These are phyloP conservation scores for Proteromonas lacertae DNA, from an alignment of 352 stramenopile genomes.

Conservation along the genomic window DNA sequence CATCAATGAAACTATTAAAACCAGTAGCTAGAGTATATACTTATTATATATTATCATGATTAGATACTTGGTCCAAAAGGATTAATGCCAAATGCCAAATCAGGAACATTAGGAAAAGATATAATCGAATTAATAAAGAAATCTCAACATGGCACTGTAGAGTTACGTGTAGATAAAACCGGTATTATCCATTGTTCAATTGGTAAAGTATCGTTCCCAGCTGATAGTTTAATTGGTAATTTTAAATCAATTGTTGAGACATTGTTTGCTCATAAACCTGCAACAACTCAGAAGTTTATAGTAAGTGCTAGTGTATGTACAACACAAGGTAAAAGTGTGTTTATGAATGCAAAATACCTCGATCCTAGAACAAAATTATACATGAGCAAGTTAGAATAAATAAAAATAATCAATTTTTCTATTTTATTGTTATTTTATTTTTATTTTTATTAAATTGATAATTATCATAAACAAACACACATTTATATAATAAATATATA, in stretches of 20 bases:
- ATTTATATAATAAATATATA: too few relatives aligned
- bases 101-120: conserved; percentile 1
- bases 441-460: too few relatives aligned
- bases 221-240: conserved; percentile 1
- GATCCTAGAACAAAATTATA: too few relatives aligned
- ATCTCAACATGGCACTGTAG: conserved; percentile 3
- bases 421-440: too few relatives aligned
- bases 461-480: too few relatives aligned
- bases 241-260: conserved; percentile 1
- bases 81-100: conserved; percentile 3
- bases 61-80: conserved; percentile 2
- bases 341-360: too few relatives aligned
- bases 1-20: too few relatives aligned
- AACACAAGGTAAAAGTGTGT: too few relatives aligned
- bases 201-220: conserved; percentile 2
- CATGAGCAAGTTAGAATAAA: too few relatives aligned
- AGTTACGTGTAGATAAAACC: conserved; percentile 3
- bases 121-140: conserved; percentile 3
- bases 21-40: too few relatives aligned
- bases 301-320: too few relatives aligned
- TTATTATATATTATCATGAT: conserved; percentile 1
- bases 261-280: conserved; percentile 1
- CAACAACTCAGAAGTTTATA: background rate
- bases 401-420: too few relatives aligned
- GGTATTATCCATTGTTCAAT: conserved; percentile 2